phyloP scores from a whole-genome alignment of 108 stramenopile genomes.

The Conticribra guillardii region DNA sequence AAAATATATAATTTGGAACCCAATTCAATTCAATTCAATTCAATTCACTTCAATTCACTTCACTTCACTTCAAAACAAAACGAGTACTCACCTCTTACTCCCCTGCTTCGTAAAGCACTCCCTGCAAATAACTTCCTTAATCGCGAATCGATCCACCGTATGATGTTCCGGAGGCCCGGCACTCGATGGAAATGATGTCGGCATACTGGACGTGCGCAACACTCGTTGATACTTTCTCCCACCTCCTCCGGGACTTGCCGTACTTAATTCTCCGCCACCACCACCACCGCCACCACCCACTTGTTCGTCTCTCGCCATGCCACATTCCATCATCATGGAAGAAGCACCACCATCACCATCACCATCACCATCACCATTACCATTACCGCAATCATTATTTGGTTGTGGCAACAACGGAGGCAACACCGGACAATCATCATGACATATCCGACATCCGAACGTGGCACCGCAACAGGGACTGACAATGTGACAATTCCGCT shows the following conservation, averaged over 20 bases:
- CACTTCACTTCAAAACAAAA: too few species aligned
- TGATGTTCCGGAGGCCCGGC: conserved; percentile 72
- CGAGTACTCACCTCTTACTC: conserved; percentile 35
- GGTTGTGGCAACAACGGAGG: conserved; percentile 30
- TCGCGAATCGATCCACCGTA: conserved; percentile 74
- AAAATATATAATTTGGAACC: too few species aligned
- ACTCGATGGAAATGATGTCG: conserved; percentile 21
- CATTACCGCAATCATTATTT: background rate
- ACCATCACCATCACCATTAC: conserved; percentile 2
- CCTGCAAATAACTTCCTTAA: conserved; percentile 81
- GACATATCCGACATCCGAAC: conserved; percentile 89
- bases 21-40: too few species aligned
- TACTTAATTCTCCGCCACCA: background rate
- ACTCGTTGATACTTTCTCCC: conserved; percentile 31
- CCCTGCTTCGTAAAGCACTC: conserved; percentile 77
- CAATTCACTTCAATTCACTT: too few species aligned
- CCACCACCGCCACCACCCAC: background rate
- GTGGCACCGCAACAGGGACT: conserved; percentile 81
- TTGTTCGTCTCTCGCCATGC: conserved; percentile 1
- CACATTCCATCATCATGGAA: background rate
- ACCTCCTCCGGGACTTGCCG: too few species aligned
- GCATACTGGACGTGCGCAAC: conserved; percentile 43
- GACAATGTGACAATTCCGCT: conserved; percentile 80
- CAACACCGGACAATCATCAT: conserved; percentile 72
- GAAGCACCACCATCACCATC: background rate